Base-by-base conservation (phyloP, 345 rosid species). In the Limnanthes douglasii region DNA sequence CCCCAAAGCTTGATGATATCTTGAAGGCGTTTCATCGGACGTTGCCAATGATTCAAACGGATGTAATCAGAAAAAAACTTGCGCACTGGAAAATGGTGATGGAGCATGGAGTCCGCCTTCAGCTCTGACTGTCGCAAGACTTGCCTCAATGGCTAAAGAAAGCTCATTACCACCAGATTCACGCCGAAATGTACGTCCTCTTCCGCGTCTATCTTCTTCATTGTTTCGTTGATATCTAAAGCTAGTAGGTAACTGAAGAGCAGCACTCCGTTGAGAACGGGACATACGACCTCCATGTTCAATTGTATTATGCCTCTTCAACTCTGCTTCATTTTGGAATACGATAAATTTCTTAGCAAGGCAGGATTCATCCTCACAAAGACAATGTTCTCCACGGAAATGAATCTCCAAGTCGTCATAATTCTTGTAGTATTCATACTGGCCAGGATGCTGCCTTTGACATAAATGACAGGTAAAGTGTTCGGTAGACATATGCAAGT, bases 281-380 rank as follows among this genome's bases (percentile, higher is more conserved):
- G 99, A 81, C 94, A 85, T 85, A 30, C 60, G 77, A 31, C 96
- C 99, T 17, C 80, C 99, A 68, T 92, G 99, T 53, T 85, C 99
- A 21, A 71, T 60, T 1, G 86, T 44, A 61, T 81, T 80, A 51
- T 92, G 99, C 59, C 96, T 78, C 99, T 92, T 92, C 72, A 92
- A 47, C 62, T 81, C 99, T 13, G 73, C 59, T 54, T 92, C 99
- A 34, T 73, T 69, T 44, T 50, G 86, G 57, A 92, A 92, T 41
- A 75, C 99, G 11, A 75, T 21, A 59, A 92, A 81, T 61, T 92
- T 92, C 59, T 92, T 81, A 43, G 81, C 44, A 39, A 92, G 99
- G 54, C 98, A 84, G 5, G 66, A 70, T 47, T 92, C 96, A 47
- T 92, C 99, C 59, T 92, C 96, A 45, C 99, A 92, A 6, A 85